Evolutionary conservation across 495 filamentous ascomycete species (phyloP).

Genomic region (Coniosporium apollinis): DNA sequence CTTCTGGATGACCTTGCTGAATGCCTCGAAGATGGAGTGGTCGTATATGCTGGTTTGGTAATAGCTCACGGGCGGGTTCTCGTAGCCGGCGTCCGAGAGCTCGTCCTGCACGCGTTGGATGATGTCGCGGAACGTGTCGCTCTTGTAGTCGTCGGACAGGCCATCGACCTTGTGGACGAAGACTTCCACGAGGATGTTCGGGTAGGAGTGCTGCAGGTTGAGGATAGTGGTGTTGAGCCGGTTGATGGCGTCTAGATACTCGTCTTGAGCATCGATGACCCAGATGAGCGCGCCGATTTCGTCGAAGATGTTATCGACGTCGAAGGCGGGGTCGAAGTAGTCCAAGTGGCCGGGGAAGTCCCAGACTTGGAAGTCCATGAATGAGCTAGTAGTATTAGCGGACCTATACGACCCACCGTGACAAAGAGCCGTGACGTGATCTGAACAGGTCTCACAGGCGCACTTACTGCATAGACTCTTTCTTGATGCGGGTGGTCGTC

Average conservation of each 20-base stretch:
- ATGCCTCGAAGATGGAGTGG: constrained; percentile 94
- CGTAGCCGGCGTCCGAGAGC: constrained; percentile 75
- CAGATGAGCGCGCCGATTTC: constrained; percentile 88
- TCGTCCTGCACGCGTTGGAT: constrained; percentile 95
- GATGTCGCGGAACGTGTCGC: constrained; percentile 86
- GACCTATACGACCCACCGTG: too few relatives aligned
- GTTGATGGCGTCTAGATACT: constrained; percentile 77
- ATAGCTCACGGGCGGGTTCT: constrained; percentile 82
- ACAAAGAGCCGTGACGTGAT: too few relatives aligned
- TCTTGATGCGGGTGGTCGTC: constrained; percentile 81
- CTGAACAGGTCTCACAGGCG: too few relatives aligned
- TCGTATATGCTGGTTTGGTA: constrained; percentile 95
- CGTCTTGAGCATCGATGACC: constrained; percentile 97
- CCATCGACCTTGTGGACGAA: constrained; percentile 98
- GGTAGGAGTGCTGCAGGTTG: constrained; percentile 70
- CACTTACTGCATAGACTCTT: constrained; percentile 79
- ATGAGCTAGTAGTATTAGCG: constrained; percentile 59
- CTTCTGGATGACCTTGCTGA: constrained; percentile 94
- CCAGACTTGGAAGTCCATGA: constrained; percentile 98
- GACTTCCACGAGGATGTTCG: constrained; percentile 85
- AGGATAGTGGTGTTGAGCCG: constrained; percentile 78
- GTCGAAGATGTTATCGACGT: constrained; percentile 82
- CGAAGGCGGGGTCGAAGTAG: constrained; percentile 68
- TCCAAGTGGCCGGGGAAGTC: constrained; percentile 91
- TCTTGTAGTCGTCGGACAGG: constrained; percentile 82